phyloP scores from a whole-genome alignment of 768 basidiomycete species.

The Kwoniella sp. region DNA sequence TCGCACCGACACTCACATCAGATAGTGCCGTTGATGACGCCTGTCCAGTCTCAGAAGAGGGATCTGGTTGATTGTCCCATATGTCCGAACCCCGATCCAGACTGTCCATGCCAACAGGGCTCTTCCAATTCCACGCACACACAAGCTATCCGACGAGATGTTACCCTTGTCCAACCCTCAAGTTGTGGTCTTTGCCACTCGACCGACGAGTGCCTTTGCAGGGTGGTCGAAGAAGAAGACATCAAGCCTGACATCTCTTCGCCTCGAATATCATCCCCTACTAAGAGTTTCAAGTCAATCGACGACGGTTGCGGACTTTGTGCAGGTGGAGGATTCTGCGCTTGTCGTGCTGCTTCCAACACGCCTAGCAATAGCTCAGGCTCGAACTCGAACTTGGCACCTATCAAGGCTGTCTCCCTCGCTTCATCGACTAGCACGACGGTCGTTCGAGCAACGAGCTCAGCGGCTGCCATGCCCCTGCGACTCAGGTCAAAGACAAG shows the following conservation, averaged over 20 bases:
- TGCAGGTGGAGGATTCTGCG: slow-evolving; percentile 42
- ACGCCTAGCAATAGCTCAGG: slow-evolving; percentile 7
- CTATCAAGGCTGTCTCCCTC: background rate
- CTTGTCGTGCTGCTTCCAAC: slow-evolving; percentile 28
- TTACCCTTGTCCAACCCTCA: slow-evolving; percentile 14
- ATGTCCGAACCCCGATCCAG: slow-evolving; percentile 50
- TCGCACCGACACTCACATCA: slow-evolving; percentile 9
- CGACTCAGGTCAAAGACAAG: slow-evolving; percentile 18
- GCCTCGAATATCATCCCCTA: slow-evolving; percentile 17
- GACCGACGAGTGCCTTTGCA: slow-evolving; percentile 44
- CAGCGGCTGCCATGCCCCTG: slow-evolving; percentile 31
- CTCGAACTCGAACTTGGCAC: slow-evolving; percentile 12
- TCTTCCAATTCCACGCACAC: slow-evolving; percentile 1
- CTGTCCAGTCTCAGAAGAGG: background rate
- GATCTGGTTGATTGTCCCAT: slow-evolving; percentile 43
- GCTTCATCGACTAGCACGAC: background rate
- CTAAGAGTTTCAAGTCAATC: slow-evolving; percentile 25
- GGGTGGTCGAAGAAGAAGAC: slow-evolving; percentile 31
- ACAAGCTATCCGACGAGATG: slow-evolving; percentile 9
- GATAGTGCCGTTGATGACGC: background rate
- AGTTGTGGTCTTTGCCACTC: slow-evolving; percentile 43
- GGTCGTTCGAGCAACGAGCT: slow-evolving; percentile 12
- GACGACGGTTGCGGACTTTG: slow-evolving; percentile 43
- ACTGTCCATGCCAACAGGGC: slow-evolving; percentile 48
- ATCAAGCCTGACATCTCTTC: slow-evolving; percentile 22